These are phyloP conservation scores for barley (Hordeum vulgare) DNA, from an alignment of 176 grass and related monocot species.

Conservation along the genomic window MorexV3_pseudomolecules_assembly NC_058519.1:638125353-638125852, in stretches of 20 bases:
- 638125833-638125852: too few species aligned
- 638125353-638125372: not conserved
- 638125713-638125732: too few species aligned
- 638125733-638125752: too few species aligned
- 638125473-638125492: too few species aligned
- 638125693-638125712: too few species aligned
- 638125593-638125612: not conserved
- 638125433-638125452: not conserved
- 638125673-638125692: too few species aligned
- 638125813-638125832: not conserved
- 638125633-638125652: too few species aligned
- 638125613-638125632: too few species aligned
- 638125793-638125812: too few species aligned
- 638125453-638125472: too few species aligned
- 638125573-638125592: not conserved
- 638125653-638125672: too few species aligned
- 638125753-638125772: too few species aligned
- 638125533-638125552: not conserved
- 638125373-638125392: not conserved
- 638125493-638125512: not conserved
- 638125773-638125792: not conserved
- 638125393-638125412: not conserved
- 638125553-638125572: not conserved
- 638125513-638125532: not conserved
- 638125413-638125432: not conserved